phyloP scores from a whole-genome alignment of 2,329 filamentous ascomycete genomes.

The Westerdykella sp. region DNA sequence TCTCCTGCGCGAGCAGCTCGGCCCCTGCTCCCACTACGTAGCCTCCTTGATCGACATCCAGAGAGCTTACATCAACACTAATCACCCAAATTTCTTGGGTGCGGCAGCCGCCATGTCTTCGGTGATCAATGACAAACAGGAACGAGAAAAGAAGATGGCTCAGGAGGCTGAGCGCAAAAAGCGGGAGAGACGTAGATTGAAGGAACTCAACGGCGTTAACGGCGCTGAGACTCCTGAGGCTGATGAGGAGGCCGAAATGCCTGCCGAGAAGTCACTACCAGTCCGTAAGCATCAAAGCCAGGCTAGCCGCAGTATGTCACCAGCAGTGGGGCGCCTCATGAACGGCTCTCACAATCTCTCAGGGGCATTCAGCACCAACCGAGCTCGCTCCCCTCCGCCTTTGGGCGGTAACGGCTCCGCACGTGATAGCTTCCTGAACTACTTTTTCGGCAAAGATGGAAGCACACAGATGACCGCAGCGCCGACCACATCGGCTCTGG shows the following conservation, averaged over 20 bases:
- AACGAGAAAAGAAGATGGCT: conserved; percentile 79
- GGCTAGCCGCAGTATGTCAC: conserved; percentile 72
- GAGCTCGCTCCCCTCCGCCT: conserved; percentile 56
- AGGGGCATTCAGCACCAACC: conserved; percentile 60
- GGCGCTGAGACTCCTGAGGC: conserved; percentile 63
- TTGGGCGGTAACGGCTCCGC: conserved; percentile 55
- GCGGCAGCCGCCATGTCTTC: conserved; percentile 96
- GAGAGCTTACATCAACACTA: conserved; percentile 97
- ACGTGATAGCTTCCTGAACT: conserved; percentile 90
- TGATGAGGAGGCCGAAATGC: conserved; percentile 53
- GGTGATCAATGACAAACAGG: conserved; percentile 90
- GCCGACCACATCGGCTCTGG: conserved; percentile 36
- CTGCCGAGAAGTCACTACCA: conserved; percentile 51
- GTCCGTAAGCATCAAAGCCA: conserved; percentile 55
- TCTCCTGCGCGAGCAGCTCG: conserved; percentile 82
- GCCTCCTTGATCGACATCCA: conserved; percentile 97
- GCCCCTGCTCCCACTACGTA: conserved; percentile 83
- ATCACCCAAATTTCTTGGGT: conserved; percentile 96
- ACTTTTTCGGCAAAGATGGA: conserved; percentile 97
- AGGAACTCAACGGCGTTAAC: conserved; percentile 65
- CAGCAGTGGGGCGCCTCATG: conserved; percentile 60
- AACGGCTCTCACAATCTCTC: conserved; percentile 56
- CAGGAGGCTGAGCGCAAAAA: conserved; percentile 79
- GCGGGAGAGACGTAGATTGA: conserved; percentile 73
- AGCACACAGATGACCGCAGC: conserved; percentile 41